Evolutionary conservation across 495 filamentous ascomycete genomes (phyloP), one percentile per base, ranked within the genome.

Genomic region (Neurospora sp.): DNA sequence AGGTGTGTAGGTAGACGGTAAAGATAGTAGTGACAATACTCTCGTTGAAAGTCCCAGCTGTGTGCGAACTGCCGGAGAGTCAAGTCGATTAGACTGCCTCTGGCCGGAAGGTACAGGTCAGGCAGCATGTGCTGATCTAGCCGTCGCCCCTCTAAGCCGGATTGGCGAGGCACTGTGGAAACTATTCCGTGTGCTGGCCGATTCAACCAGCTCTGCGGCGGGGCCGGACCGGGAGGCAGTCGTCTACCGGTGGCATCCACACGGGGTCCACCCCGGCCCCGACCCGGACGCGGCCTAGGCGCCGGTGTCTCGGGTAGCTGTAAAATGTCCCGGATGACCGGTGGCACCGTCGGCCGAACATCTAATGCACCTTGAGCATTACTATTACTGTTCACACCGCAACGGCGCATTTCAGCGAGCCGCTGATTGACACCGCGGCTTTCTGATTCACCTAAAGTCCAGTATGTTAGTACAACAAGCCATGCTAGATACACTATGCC

Each of bases 241-340:
- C 88, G 85, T 73, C 82, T 71, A 39, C 86, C 85, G 48, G 75
- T 72, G 78, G 76, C 81, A 80, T 81, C 84, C 72, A 77, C 77
- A 38, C 86, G 81, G 54, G 27, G 54, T 66, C 54, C 54, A 66
- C 54, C 14, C 54, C 54, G 54, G 27, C 54, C 54, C 70, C 79
- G 77, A 71, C 84, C 85, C 31, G 85, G 84, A 62, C 91, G 89
- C 40, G 91, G 91, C 18, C 82, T 82, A 8, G 91, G 92, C 12
- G 88, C 83, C n/a, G 90, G 89, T 38, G 89, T 88, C 76, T 94
- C 92, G 41, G 91, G 90, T 37, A 93, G 83, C 69, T 91, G 87
- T 39, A 95, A 85, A 54, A 94, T 86, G 40, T 87, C 77, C 38
- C 86, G 83, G 75, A 88, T 82, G 35, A 80, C 77, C n/a, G 86